Conservation (phyloP, 2,329 filamentous ascomycete species). For the Nigrograna mackinnonii region DNA sequence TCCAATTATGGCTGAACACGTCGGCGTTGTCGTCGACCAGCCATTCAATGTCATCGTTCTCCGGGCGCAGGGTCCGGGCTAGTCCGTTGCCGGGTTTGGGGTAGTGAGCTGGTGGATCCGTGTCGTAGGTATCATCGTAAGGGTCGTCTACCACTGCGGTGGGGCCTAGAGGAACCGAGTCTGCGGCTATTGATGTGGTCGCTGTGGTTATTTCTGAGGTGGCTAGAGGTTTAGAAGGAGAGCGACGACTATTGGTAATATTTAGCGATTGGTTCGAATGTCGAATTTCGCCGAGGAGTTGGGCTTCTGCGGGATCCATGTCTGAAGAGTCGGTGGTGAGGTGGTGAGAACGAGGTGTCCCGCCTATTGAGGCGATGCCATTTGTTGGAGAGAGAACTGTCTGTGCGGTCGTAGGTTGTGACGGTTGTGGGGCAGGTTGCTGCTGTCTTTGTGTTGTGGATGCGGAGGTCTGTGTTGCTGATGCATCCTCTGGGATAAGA, state of each 20-base stretch:
- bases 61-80: conserved; percentile 54
- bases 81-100: conserved; percentile 66
- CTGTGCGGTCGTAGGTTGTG: neutral
- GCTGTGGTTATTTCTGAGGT: conserved; percentile 23
- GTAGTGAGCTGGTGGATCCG: conserved; percentile 60
- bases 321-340: conserved; percentile 23
- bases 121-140: conserved; percentile 57
- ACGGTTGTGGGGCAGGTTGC: conserved; percentile 13
- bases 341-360: conserved; percentile 24
- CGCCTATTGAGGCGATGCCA: conserved; percentile 17
- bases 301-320: conserved; percentile 34
- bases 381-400: conserved; percentile 13
- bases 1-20: conserved; percentile 59
- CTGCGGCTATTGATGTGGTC: conserved; percentile 6
- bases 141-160: conserved; percentile 18
- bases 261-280: conserved; percentile 1
- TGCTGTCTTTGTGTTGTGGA: neutral
- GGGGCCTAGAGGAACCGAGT: conserved; percentile 7
- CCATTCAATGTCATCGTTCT: conserved; percentile 64
- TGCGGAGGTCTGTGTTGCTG: conserved; percentile 8
- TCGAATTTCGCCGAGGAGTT: conserved; percentile 33
- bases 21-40: conserved; percentile 63
- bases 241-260: conserved; percentile 14
- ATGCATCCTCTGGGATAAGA: conserved; percentile 22
- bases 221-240: conserved; percentile 11